Evolutionary conservation across 2,329 filamentous ascomycete genomes (phyloP).

Genomic region (Fusarium setosum): DNA sequence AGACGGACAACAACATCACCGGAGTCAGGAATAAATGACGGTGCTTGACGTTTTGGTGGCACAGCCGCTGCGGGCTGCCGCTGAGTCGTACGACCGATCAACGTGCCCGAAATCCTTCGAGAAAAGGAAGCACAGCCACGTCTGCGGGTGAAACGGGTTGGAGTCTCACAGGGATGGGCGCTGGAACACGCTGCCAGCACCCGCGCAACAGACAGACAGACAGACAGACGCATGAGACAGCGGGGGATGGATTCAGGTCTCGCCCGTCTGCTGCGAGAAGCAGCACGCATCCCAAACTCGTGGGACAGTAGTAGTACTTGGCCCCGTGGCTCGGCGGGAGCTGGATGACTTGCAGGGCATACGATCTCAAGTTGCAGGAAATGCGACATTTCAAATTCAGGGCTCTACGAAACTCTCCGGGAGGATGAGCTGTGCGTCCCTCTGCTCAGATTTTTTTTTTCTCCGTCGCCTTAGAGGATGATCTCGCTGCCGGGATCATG

Average conservation of each 20-base stretch:
- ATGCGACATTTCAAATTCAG: slow-evolving; percentile 31
- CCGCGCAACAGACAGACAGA: slow-evolving; percentile 18
- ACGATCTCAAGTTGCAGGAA: slow-evolving; percentile 35
- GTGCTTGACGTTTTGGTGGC: slow-evolving; percentile 15
- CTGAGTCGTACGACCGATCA: slow-evolving; percentile 30
- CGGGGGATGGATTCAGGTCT: slow-evolving; percentile 4
- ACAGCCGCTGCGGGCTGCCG: slow-evolving; percentile 17
- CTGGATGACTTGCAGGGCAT: slow-evolving; percentile 42
- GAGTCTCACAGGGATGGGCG: slow-evolving; percentile 8
- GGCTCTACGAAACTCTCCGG: slow-evolving; percentile 11
- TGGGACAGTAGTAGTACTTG: slow-evolving; percentile 21
- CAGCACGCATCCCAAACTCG: slow-evolving; percentile 30
- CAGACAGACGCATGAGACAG: slow-evolving; percentile 18
- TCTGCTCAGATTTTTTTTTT: slow-evolving; percentile 5
- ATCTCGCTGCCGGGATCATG: slow-evolving; percentile 34
- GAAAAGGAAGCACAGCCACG: slow-evolving; percentile 38
- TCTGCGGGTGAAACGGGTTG: slow-evolving; percentile 28
- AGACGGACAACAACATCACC: slow-evolving; percentile 13
- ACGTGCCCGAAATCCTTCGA: slow-evolving; percentile 33
- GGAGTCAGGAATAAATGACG: slow-evolving; percentile 20
- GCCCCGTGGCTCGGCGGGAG: slow-evolving; percentile 23
- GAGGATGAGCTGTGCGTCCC: background rate
- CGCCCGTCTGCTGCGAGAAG: slow-evolving; percentile 8
- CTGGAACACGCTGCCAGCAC: slow-evolving; percentile 14
- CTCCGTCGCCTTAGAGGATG: slow-evolving; percentile 28